phyloP scores from a whole-genome alignment of 371 early-diverging fungal species.

The Apophysomyces variabilis region DNA sequence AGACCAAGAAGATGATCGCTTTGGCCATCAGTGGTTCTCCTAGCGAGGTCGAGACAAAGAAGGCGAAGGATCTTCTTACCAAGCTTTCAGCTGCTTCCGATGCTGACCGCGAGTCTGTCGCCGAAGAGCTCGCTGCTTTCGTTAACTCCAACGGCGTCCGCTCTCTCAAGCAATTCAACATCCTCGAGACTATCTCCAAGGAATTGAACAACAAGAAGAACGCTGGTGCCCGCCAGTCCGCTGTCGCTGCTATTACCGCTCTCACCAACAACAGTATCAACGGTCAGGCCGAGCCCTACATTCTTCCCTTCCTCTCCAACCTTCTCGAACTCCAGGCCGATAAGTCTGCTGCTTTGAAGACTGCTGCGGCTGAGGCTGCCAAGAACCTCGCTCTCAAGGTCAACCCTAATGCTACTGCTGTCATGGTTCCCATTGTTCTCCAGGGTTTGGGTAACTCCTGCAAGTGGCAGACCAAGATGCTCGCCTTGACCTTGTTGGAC shows the following conservation, averaged over 20 bases:
- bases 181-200: constrained; percentile 59
- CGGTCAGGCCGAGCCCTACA: constrained; percentile 65
- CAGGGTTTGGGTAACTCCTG: constrained; percentile 65
- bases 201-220: constrained; percentile 69
- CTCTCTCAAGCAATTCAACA: constrained; percentile 56
- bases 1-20: constrained; percentile 44
- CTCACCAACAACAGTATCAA: constrained; percentile 50
- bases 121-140: constrained; percentile 56
- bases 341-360: constrained; percentile 64
- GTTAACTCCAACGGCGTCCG: constrained; percentile 59
- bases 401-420: constrained; percentile 58
- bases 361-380: constrained; percentile 61
- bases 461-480: constrained; percentile 82
- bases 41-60: constrained; percentile 41
- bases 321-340: constrained; percentile 71
- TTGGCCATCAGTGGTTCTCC: constrained; percentile 27
- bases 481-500: constrained; percentile 59
- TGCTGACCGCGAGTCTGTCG: constrained; percentile 58
- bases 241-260: constrained; percentile 65
- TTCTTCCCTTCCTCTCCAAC: constrained; percentile 56
- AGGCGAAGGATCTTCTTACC: constrained; percentile 43
- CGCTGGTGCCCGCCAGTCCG: constrained; percentile 67
- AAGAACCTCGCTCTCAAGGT: constrained; percentile 52
- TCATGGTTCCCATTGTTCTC: constrained; percentile 63
- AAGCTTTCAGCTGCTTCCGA: constrained; percentile 61